phyloP scores from a whole-genome alignment of 2,329 filamentous ascomycete genomes.

The Penicillium sp. region DNA sequence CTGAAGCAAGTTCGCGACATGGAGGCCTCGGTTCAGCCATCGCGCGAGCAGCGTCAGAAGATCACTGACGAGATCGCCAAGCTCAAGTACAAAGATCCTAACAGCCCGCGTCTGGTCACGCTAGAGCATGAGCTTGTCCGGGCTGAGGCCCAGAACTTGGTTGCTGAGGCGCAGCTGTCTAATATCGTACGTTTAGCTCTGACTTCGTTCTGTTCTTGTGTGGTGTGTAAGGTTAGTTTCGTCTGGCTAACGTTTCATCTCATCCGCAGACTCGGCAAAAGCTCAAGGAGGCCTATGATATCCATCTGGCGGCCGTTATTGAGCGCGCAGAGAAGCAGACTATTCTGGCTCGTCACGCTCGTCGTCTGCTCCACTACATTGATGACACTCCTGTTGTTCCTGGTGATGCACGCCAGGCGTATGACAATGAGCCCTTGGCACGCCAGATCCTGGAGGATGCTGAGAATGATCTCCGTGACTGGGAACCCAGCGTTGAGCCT shows the following conservation, averaged over 20 bases:
- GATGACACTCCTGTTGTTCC: conserved; percentile 89
- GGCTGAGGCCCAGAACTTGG: conserved; percentile 91
- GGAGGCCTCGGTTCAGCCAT: conserved; percentile 91
- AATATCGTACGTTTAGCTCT: conserved; percentile 68
- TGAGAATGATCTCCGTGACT: conserved; percentile 80
- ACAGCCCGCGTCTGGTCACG: conserved; percentile 74
- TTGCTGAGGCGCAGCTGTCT: conserved; percentile 92
- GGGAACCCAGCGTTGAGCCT: conserved; percentile 59
- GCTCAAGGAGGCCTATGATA: conserved; percentile 88
- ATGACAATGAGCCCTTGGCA: conserved; percentile 64
- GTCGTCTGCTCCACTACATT: conserved; percentile 76
- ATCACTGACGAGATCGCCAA: conserved; percentile 89
- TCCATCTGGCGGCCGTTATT: conserved; percentile 85
- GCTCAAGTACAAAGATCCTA: conserved; percentile 88
- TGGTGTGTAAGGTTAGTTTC: background rate
- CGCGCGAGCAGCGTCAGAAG: conserved; percentile 80
- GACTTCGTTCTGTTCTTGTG: background rate
- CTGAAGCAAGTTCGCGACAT: conserved; percentile 95
- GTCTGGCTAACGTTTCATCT: conserved; percentile 4
- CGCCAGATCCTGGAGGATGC: conserved; percentile 88
- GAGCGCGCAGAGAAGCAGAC: conserved; percentile 97
- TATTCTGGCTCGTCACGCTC: conserved; percentile 86
- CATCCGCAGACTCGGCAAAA: conserved; percentile 79
- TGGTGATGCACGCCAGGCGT: conserved; percentile 71
- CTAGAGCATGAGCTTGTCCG: conserved; percentile 95